Evolutionary conservation across 805 yeast genomes (phyloP), one percentile per base, ranked within the genome.

Genomic region (Sugiyamaella boreocaroliniensis): DNA sequence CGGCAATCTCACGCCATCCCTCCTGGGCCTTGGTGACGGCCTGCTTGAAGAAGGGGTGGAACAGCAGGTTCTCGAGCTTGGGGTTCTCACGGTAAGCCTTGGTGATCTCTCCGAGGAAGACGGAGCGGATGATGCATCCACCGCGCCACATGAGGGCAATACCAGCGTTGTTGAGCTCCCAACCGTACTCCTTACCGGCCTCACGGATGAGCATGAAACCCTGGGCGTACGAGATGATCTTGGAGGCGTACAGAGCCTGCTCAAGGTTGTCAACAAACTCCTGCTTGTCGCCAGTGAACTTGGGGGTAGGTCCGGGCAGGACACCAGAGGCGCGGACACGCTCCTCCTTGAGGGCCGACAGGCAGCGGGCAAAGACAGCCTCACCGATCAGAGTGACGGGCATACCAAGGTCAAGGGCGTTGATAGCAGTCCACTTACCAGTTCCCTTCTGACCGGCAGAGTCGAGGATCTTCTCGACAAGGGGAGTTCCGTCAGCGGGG

Each of bases 101-200:
- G 63, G 99, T 92, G 76, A 92, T 92, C 75, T 92, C 97, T 69
- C 84, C 97, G 70, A 92, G 80, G 86, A 92, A 92, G 61, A 92
- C 97, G 54, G 99, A 92, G 82, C 98, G 88, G 77, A 92, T 92
- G 75, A 92, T 92, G 82, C 99, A 92, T 67, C 99, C 99, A 79
- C 99, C 99, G 82, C 99, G 85, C 99, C 99, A 92, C 98, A 92
- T 92, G 68, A 93, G 82, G 64, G 98, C 98, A 67, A 93, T 93
- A 56, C 96, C 93, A 65, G 98, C 96, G 83, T 88, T 86, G 85
- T 92, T 93, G 72, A 92, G 81, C 75, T 87, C 83, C 99, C 99
- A 92, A 69, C 84, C 84, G 81, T 89, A 92, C 73, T 89, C 96
- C 76, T 81, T 85, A 63, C 96, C 98, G 65, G 98, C 98, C 76